Conservation (phyloP, 768 basidiomycete genomes). For the Nevesoporus exiguus region DNA sequence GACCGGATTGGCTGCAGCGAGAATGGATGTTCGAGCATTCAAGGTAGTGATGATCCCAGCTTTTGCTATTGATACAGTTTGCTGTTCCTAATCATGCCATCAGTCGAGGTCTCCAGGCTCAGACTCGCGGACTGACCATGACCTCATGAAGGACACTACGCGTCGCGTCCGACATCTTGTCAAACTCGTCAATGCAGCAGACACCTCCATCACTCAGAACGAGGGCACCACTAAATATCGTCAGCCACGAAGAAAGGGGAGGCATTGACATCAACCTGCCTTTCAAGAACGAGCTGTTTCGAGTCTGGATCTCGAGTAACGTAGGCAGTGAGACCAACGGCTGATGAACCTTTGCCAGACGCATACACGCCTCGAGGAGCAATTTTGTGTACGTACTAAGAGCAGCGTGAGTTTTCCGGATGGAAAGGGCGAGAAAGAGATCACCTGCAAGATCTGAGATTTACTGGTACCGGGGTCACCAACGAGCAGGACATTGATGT, state of each 20-base stretch:
- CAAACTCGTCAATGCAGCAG: slow-evolving; percentile 98
- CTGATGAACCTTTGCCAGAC: slow-evolving; percentile 96
- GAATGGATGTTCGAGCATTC: slow-evolving; percentile 96
- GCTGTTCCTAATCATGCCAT: slow-evolving; percentile 76
- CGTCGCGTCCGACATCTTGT: slow-evolving; percentile 98
- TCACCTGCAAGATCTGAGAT: slow-evolving; percentile 88
- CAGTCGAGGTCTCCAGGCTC: background rate
- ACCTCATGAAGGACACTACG: slow-evolving; percentile 98
- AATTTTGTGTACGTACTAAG: slow-evolving; percentile 96
- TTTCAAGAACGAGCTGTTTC: slow-evolving; percentile 96
- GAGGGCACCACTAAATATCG: slow-evolving; percentile 70
- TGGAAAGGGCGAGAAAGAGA: background rate
- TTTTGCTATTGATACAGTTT: slow-evolving; percentile 98
- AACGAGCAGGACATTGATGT: slow-evolving; percentile 96
- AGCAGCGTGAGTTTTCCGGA: background rate
- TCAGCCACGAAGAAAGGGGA: slow-evolving; percentile 2
- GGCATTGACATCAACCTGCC: slow-evolving; percentile 43
- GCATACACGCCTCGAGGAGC: slow-evolving; percentile 97
- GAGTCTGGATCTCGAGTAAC: slow-evolving; percentile 98
- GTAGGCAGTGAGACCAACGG: slow-evolving; percentile 97
- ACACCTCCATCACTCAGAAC: slow-evolving; percentile 95
- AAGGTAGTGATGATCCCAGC: slow-evolving; percentile 98
- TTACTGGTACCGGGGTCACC: slow-evolving; percentile 98
- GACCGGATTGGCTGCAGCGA: slow-evolving; percentile 97
- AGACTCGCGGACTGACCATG: slow-evolving; percentile 57